Base-by-base conservation (phyloP, 345 rosid species). In the Bruguiera sexangula region DNA sequence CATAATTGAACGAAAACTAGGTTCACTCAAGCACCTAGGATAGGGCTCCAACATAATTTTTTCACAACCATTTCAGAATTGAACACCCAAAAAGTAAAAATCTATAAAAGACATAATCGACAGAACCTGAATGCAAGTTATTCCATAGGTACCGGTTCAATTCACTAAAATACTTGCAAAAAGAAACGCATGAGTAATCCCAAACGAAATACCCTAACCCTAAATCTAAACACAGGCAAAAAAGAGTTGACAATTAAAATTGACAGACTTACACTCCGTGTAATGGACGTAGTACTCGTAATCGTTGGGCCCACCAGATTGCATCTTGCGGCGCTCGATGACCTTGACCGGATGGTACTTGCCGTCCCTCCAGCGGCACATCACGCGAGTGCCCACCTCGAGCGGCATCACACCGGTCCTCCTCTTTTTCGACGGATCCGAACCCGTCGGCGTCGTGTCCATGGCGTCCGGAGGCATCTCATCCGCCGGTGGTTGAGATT, bases 221-320 rank as follows among this genome's bases (percentile, higher is more conserved):
- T 30, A 82, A 81, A 72, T 81, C 78, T 72, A 74, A 60, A 53
- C 66, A 11, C 30, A 50, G 53, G 15, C 34, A 26, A 9, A 0
- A 31, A 50, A 77, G 22, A 56, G 6, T 56, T 16, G 30, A 55
- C 6, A 16, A 53, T 11, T 58, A 10, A 29, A 46, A 46, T 11
- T 22, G 59, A 54, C 0, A 13, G 48, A 68, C 99, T 53, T 78
- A 95, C 99, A 95, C 83, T 92, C 99, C 5, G 98, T 90, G 79
- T 95, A 95, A 69, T 95, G 99, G 69, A 95, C 99, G 70, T 95
- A 95, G 46, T 92, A 95, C 85, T 95, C 99, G 78, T 95, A 95
- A 52, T 87, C 98, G 76, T 78, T 86, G 55, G 81, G 68, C 2
- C 84, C 96, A 55, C 74, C 85, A 19, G 19, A 66, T 37, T 62